A percentile compares a stretch with the other conserved stretches of the same genome.
Conservation (phyloP, 2,329 filamentous ascomycete genomes). For the Fusarium temperatum region DNA sequence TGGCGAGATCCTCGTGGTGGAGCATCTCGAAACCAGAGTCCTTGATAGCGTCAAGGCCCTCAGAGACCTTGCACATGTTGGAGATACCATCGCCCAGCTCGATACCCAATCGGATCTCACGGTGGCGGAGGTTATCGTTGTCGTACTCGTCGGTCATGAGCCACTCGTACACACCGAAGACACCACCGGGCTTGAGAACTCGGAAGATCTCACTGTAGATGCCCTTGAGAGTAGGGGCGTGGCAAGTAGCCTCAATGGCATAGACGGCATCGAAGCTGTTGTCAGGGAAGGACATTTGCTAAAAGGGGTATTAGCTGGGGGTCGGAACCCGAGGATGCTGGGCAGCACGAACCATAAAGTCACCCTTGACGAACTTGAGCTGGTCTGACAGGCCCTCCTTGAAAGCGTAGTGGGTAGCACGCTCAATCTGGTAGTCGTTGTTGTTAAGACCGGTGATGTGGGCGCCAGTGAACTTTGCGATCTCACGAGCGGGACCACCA, state of each 20-base stretch:
- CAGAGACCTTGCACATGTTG: slow-evolving; percentile 92
- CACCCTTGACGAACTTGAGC: slow-evolving; percentile 88
- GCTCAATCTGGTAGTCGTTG: slow-evolving; percentile 98
- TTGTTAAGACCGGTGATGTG: slow-evolving; percentile 96
- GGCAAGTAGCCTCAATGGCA: slow-evolving; percentile 95
- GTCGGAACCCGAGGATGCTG: background rate
- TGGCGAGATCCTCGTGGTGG: slow-evolving; percentile 86
- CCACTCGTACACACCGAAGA: slow-evolving; percentile 99
- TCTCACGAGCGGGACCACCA: slow-evolving; percentile 93
- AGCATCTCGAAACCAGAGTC: slow-evolving; percentile 86
- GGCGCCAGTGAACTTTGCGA: slow-evolving; percentile 91
- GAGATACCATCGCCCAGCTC: slow-evolving; percentile 96
- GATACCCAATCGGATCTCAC: slow-evolving; percentile 90
- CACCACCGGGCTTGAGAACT: slow-evolving; percentile 93
- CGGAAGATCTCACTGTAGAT: slow-evolving; percentile 96
- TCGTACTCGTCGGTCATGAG: slow-evolving; percentile 97
- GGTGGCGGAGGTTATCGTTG: slow-evolving; percentile 85
- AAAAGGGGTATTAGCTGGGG: slow-evolving; percentile 12
- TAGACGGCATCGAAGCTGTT: slow-evolving; percentile 95
- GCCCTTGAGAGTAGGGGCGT: slow-evolving; percentile 88
- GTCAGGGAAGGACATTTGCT: slow-evolving; percentile 95
- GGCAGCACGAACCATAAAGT: slow-evolving; percentile 78
- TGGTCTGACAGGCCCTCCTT: slow-evolving; percentile 84
- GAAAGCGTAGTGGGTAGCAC: slow-evolving; percentile 83
- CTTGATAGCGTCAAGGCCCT: slow-evolving; percentile 84